A percentile compares a stretch with the other conserved stretches of the same genome.
Evolutionary conservation across 2,329 filamentous ascomycete species (phyloP).

Genomic region (Dendryphion nanum): DNA sequence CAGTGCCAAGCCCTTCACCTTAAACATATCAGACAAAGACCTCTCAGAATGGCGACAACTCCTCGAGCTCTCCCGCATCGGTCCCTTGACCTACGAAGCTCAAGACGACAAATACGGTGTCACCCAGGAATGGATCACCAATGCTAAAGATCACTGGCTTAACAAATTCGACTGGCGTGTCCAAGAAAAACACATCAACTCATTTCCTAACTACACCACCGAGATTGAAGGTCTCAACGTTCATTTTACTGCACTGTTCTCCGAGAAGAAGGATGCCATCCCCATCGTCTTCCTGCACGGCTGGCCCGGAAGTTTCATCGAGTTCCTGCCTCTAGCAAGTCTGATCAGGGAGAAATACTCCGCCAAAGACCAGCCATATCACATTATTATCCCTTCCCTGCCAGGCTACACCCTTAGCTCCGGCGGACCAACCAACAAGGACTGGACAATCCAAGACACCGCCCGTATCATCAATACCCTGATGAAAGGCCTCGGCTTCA

Average conservation of each 20-base stretch:
- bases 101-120: conserved; percentile 29
- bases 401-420: conserved; percentile 57
- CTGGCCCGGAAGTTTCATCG: conserved; percentile 57
- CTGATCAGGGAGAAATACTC: conserved; percentile 50
- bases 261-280: conserved; percentile 50
- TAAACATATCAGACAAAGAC: conserved; percentile 31
- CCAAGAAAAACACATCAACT: conserved; percentile 48
- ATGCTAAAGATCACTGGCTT: conserved; percentile 39
- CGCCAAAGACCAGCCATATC: conserved; percentile 53
- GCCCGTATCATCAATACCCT: conserved; percentile 52
- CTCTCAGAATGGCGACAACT: conserved; percentile 37
- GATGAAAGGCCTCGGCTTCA: conserved; percentile 56
- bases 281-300: conserved; percentile 57
- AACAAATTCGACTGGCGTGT: conserved; percentile 39
- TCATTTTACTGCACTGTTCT: conserved; percentile 59
- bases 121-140: conserved; percentile 32
- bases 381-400: conserved; percentile 57
- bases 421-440: conserved; percentile 44
- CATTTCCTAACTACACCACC: conserved; percentile 52
- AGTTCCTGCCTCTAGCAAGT: conserved; percentile 55
- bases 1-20: conserved; percentile 31
- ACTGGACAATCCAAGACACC: conserved; percentile 44
- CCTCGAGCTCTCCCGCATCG: conserved; percentile 33
- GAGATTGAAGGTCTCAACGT: conserved; percentile 46
- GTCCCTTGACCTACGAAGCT: conserved; percentile 27